A percentile compares a stretch with the other conserved stretches of the same genome.
phyloP scores from a whole-genome alignment of 2,329 filamentous ascomycete species.

The Neonectria magnoliae region DNA sequence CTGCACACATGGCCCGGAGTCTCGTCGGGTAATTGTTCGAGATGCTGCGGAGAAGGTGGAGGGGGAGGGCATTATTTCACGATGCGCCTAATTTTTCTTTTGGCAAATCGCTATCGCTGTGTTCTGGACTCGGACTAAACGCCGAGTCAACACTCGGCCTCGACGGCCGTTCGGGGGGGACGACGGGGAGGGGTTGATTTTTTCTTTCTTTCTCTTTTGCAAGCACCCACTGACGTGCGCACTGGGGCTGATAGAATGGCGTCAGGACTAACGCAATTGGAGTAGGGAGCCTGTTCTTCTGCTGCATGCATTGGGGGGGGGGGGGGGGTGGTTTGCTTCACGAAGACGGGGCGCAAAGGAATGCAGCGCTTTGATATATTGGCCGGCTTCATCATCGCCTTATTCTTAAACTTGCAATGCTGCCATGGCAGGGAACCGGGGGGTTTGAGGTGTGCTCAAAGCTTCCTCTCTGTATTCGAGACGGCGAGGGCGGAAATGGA shows the following conservation, averaged over 20 bases:
- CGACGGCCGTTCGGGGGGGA: conserved; percentile 1
- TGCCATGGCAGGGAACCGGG: neutral
- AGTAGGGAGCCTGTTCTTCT: neutral
- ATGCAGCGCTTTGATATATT: neutral
- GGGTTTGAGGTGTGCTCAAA: neutral
- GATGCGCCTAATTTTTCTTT: neutral
- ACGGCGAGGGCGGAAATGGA: neutral
- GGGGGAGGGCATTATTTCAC: neutral
- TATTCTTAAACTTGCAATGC: neutral
- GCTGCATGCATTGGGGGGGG: neutral
- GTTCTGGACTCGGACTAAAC: conserved; percentile 16
- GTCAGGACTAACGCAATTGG: conserved; percentile 9
- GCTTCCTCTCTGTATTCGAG: neutral
- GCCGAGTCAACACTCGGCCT: conserved; percentile 15
- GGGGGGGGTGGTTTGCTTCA: neutral
- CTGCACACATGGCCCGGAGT: neutral
- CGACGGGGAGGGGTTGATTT: neutral
- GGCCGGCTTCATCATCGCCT: neutral
- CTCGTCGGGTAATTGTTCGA: conserved; percentile 10
- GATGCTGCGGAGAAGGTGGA: neutral
- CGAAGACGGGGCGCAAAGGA: neutral
- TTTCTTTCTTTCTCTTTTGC: neutral
- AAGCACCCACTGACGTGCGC: conserved; percentile 12
- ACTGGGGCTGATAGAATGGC: conserved; percentile 11
- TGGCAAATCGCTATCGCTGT: neutral